Evolutionary conservation across 2,329 filamentous ascomycete genomes (phyloP).

Genomic region (Polytolypa hystricis): DNA sequence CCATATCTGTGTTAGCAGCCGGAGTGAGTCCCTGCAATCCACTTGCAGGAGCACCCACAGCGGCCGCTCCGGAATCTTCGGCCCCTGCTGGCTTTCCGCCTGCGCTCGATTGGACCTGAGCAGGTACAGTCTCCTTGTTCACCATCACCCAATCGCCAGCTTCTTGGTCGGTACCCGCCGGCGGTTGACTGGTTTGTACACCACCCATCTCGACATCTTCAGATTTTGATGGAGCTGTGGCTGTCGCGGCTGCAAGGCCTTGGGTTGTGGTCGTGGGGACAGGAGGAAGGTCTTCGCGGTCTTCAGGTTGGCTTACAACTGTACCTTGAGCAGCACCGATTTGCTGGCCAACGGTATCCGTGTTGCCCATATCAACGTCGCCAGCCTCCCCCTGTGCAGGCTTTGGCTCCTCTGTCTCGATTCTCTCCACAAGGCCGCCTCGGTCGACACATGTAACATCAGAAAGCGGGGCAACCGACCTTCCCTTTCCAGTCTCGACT

Average conservation of each 20-base stretch:
- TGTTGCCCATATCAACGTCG: conserved; percentile 20
- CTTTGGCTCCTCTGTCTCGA: conserved; percentile 18
- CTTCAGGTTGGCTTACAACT: not conserved
- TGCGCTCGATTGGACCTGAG: conserved; percentile 4
- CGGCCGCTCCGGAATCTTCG: conserved; percentile 22
- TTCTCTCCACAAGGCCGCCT: conserved; percentile 58
- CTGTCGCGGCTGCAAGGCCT: conserved; percentile 27
- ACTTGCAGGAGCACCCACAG: conserved; percentile 14
- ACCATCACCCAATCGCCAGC: conserved; percentile 67
- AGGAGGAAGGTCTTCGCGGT: not conserved
- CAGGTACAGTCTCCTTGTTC: conserved; percentile 40
- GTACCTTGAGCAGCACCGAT: not conserved
- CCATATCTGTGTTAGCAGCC: conserved; percentile 15
- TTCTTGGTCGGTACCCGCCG: conserved; percentile 33
- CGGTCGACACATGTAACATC: conserved; percentile 62
- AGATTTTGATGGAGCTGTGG: conserved; percentile 10
- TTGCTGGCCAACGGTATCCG: conserved; percentile 10
- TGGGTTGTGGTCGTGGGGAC: not conserved
- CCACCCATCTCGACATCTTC: conserved; percentile 47
- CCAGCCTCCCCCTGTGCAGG: not conserved
- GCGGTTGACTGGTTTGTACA: conserved; percentile 31
- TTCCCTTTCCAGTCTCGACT: conserved; percentile 60
- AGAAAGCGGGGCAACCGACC: conserved; percentile 53
- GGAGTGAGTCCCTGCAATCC: conserved; percentile 17
- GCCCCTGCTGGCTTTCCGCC: conserved; percentile 30